Conservation (phyloP, 192 early-diverging fungal genomes). For the Spinellus fusiger region DNA sequence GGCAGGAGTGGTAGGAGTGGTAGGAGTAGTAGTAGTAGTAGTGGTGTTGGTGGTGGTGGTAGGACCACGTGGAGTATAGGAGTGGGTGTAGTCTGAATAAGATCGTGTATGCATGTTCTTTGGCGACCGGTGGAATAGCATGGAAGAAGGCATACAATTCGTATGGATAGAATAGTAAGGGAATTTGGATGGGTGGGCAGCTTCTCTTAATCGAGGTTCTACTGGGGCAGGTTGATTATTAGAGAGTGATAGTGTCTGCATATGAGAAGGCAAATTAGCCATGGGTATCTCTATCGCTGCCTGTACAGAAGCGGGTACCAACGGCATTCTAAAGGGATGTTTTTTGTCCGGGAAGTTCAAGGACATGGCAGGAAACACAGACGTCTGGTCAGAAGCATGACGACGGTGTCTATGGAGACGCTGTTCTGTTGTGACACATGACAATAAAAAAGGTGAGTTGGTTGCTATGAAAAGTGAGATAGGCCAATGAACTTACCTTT, state of each 20-base stretch:
- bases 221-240: slow-evolving; percentile 9
- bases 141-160: neutral
- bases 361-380: slow-evolving; percentile 65
- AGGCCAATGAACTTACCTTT: too few relatives aligned
- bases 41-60: slow-evolving; percentile 2
- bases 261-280: neutral
- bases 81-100: slow-evolving; percentile 35
- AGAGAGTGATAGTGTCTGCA: slow-evolving; percentile 12
- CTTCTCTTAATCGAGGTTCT: slow-evolving; percentile 7
- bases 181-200: neutral
- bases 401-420: slow-evolving; percentile 9
- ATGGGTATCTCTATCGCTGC: neutral
- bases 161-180: neutral
- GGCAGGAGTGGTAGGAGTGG: neutral
- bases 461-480: too few relatives aligned
- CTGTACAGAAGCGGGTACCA: neutral
- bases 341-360: neutral
- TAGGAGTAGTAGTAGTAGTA: slow-evolving; percentile 16
- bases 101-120: slow-evolving; percentile 31
- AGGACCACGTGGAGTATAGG: slow-evolving; percentile 18
- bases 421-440: too few relatives aligned
- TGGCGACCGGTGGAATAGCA: slow-evolving; percentile 18
- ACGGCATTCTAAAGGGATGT: slow-evolving; percentile 43
- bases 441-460: too few relatives aligned
- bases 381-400: slow-evolving; percentile 14